phyloP scores from a whole-genome alignment of 2,329 filamentous ascomycete genomes.

The Emergomyces pasteurianus region DNA sequence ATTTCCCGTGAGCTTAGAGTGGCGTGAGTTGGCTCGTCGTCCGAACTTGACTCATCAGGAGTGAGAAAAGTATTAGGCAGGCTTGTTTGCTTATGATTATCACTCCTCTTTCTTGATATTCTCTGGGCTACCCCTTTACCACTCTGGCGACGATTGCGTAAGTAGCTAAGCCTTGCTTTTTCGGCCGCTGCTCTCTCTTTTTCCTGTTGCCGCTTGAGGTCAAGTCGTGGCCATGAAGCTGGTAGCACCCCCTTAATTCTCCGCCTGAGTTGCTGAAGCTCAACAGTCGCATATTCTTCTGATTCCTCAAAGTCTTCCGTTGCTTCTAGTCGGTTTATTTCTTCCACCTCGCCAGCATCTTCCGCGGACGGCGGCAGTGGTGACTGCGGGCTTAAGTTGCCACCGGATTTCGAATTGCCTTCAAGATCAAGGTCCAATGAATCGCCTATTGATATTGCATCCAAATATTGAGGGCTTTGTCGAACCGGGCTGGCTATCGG shows the following conservation, averaged over 20 bases:
- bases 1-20: constrained; percentile 7
- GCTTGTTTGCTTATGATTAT: constrained; percentile 4
- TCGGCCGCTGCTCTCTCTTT: constrained; percentile 10
- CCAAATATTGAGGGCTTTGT: constrained; percentile 10
- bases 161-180: constrained; percentile 10
- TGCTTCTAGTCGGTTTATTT: neutral
- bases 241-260: constrained; percentile 38
- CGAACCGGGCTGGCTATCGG: constrained; percentile 16
- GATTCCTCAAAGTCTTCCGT: constrained; percentile 7
- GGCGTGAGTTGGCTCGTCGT: constrained; percentile 9
- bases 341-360: neutral
- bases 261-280: constrained; percentile 18
- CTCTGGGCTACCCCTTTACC: constrained; percentile 13
- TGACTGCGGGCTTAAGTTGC: constrained; percentile 8
- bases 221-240: constrained; percentile 36
- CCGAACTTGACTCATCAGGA: constrained; percentile 18
- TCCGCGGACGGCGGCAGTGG: constrained; percentile 5
- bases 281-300: constrained; percentile 12
- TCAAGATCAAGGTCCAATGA: constrained; percentile 9
- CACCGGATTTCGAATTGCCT: constrained; percentile 13
- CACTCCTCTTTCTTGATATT: constrained; percentile 13
- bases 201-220: constrained; percentile 23
- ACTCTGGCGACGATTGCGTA: constrained; percentile 13
- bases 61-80: constrained; percentile 4
- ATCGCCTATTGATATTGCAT: constrained; percentile 10